phyloP scores from a whole-genome alignment of 106 monocot genomes.

The Acorus calamus region DNA sequence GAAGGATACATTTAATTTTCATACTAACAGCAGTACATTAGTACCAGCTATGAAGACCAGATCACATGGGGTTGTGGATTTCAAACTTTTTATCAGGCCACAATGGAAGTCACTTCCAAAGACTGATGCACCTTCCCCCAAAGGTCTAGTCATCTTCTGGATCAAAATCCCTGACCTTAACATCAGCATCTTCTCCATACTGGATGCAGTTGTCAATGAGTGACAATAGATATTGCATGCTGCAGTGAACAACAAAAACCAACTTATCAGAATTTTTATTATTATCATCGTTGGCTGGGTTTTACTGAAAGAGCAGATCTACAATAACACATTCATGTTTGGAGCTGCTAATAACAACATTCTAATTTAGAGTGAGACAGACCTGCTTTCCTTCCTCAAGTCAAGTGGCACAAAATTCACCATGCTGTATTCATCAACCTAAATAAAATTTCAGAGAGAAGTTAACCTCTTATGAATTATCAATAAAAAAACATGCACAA shows the following conservation, averaged over 20 bases:
- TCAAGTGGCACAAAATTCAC: slow-evolving; percentile 89
- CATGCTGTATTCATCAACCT: slow-evolving; percentile 93
- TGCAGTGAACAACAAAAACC: slow-evolving; percentile 21
- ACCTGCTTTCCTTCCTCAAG: slow-evolving; percentile 93
- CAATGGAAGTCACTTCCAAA: too few relatives aligned
- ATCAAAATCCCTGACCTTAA: slow-evolving; percentile 79
- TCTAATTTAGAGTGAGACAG: neutral
- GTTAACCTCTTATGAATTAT: neutral
- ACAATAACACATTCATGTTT: neutral
- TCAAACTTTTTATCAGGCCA: too few relatives aligned
- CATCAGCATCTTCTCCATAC: slow-evolving; percentile 94
- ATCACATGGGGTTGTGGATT: too few relatives aligned
- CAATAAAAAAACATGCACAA: too few relatives aligned
- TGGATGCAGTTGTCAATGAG: slow-evolving; percentile 86
- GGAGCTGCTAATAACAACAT: too few relatives aligned
- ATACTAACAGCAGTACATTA: too few relatives aligned
- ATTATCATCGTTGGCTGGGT: neutral
- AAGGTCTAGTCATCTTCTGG: slow-evolving; percentile 30
- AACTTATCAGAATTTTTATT: neutral
- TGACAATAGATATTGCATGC: slow-evolving; percentile 77
- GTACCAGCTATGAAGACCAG: too few relatives aligned
- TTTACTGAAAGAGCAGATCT: neutral
- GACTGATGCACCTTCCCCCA: too few relatives aligned
- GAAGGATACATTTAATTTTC: too few relatives aligned
- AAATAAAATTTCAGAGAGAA: slow-evolving; percentile 4